phyloP scores from a whole-genome alignment of 1,139 yeast species.

The Diutina mesorugosa region DNA sequence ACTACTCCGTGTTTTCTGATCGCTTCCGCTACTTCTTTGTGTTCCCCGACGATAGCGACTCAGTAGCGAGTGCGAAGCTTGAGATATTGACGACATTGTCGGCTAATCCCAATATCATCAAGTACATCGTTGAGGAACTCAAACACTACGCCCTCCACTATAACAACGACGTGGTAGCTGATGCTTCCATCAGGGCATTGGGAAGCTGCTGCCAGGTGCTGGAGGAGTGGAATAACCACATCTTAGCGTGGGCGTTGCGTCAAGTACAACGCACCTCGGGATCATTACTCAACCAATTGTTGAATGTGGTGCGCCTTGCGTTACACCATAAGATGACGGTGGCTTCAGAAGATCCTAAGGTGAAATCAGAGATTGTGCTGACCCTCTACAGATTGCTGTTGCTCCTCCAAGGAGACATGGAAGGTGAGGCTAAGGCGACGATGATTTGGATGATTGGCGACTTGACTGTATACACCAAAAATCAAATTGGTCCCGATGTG shows the following conservation, averaged over 20 bases:
- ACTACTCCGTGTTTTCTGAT: conserved; percentile 33
- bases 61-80: conserved; percentile 44
- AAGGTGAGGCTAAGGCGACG: conserved; percentile 59
- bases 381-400: conserved; percentile 28
- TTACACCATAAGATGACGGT: conserved; percentile 40
- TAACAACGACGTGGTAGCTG: conserved; percentile 21
- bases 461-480: conserved; percentile 31
- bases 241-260: conserved; percentile 29
- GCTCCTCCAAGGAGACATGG: conserved; percentile 14
- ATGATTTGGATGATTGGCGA: conserved; percentile 91
- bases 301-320: conserved; percentile 58
- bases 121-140: conserved; percentile 48
- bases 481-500: conserved; percentile 62
- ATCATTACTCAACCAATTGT: conserved; percentile 37
- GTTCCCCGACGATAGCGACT: conserved; percentile 39
- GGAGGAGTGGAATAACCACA: conserved; percentile 19
- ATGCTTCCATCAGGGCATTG: conserved; percentile 45
- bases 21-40: conserved; percentile 42
- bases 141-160: conserved; percentile 46
- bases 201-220: conserved; percentile 37
- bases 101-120: conserved; percentile 33
- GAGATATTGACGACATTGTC: conserved; percentile 48
- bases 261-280: conserved; percentile 14
- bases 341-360: conserved; percentile 12
- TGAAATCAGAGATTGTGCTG: conserved; percentile 15